Evolutionary conservation across 2,329 filamentous ascomycete species (phyloP).

Genomic region (Hymenoscyphus fructigenus): DNA sequence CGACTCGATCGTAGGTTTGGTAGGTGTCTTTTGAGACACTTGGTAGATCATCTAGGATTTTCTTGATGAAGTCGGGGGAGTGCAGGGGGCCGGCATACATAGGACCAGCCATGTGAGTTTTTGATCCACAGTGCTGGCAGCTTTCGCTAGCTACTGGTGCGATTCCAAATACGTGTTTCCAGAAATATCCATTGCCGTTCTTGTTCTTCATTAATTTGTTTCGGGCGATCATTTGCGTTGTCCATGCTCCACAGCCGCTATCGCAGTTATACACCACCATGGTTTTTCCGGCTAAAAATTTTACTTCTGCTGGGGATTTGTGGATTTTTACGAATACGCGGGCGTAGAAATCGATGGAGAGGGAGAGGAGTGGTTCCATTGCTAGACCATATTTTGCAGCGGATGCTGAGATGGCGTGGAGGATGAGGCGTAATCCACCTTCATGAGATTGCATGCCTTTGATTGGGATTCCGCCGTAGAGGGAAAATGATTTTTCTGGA

Average conservation of each 20-base stretch:
- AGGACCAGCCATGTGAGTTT: conserved; percentile 84
- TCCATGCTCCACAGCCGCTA: conserved; percentile 86
- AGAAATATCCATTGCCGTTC: conserved; percentile 66
- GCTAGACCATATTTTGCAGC: conserved; percentile 83
- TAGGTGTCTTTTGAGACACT: conserved; percentile 68
- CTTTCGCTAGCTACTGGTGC: conserved; percentile 64
- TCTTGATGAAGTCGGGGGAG: conserved; percentile 76
- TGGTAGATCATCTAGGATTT: conserved; percentile 72
- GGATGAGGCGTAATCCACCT: conserved; percentile 79
- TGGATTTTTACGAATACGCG: conserved; percentile 83
- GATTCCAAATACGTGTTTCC: conserved; percentile 74
- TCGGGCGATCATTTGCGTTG: conserved; percentile 73
- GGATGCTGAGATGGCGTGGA: conserved; percentile 76
- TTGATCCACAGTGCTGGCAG: conserved; percentile 83
- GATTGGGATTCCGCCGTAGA: conserved; percentile 88
- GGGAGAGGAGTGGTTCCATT: conserved; percentile 85
- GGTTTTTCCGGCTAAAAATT: conserved; percentile 84
- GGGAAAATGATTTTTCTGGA: conserved; percentile 85
- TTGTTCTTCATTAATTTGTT: conserved; percentile 68
- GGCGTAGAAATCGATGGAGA: conserved; percentile 95
- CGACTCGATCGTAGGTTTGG: conserved; percentile 74
- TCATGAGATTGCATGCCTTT: conserved; percentile 89
- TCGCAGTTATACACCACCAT: conserved; percentile 95
- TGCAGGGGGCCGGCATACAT: conserved; percentile 95
- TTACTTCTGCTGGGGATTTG: conserved; percentile 80